phyloP scores from a whole-genome alignment of 139 green algal genomes.

The Microglena sp. region DNA sequence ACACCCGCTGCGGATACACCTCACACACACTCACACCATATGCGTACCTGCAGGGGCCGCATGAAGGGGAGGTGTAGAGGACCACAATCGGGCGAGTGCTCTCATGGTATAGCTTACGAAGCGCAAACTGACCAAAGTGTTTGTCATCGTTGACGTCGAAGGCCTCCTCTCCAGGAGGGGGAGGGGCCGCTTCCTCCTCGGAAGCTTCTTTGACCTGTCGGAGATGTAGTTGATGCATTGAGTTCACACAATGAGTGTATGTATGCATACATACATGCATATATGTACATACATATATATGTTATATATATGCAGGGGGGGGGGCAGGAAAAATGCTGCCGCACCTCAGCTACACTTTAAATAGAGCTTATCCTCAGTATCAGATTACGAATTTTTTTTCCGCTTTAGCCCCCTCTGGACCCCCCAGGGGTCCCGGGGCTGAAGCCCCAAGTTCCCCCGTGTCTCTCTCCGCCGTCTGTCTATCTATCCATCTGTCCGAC shows the following conservation, averaged over 20 bases:
- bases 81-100: conserved; percentile 69
- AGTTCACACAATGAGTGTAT: not conserved
- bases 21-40: not conserved
- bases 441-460: too few species aligned
- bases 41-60: conserved; percentile 43
- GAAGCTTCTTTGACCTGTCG: not conserved
- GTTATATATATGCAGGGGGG: too few species aligned
- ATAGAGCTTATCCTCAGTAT: too few species aligned
- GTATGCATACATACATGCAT: not conserved
- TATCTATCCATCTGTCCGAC: too few species aligned
- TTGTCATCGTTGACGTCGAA: conserved; percentile 27
- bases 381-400: too few species aligned
- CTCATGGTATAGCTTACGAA: conserved; percentile 97
- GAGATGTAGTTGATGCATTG: not conserved
- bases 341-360: too few species aligned
- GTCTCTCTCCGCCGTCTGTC: too few species aligned
- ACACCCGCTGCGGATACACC: not conserved
- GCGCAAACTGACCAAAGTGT: conserved; percentile 86
- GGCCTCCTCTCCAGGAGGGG: not conserved
- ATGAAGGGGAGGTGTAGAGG: conserved; percentile 79
- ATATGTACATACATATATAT: too few species aligned
- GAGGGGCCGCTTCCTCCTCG: too few species aligned
- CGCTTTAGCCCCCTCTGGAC: too few species aligned
- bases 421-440: too few species aligned
- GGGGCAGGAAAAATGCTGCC: too few species aligned